Percentiles rank a stretch among this genome's conserved stretches.
Conservation (phyloP, 2,329 filamentous ascomycete species). For the Exophiala viscosa region DNA sequence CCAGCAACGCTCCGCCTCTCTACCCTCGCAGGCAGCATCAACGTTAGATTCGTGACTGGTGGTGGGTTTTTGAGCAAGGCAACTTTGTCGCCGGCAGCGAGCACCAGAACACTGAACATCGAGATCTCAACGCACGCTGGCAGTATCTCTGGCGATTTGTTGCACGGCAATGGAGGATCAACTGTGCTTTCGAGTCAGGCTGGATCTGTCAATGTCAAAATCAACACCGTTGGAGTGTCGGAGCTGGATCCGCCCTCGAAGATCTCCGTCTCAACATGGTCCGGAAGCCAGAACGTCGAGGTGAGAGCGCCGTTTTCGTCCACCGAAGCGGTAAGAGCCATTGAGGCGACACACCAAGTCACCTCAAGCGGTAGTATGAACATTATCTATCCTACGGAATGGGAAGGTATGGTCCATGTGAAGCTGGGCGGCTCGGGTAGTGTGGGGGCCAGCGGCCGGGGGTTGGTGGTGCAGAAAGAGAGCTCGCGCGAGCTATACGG, state of each 20-base stretch:
- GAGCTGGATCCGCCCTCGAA: constrained; percentile 13
- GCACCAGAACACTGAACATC: constrained; percentile 22
- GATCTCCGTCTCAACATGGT: constrained; percentile 10
- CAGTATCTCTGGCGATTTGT: constrained; percentile 39
- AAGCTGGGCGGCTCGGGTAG: constrained; percentile 17
- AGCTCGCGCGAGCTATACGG: constrained; percentile 20
- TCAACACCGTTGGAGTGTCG: constrained; percentile 33
- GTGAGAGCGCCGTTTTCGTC: constrained; percentile 11
- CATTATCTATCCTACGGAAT: constrained; percentile 32
- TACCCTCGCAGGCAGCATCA: constrained; percentile 30
- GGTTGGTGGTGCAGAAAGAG: constrained; percentile 23
- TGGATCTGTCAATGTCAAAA: constrained; percentile 49
- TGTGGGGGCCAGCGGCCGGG: constrained; percentile 27
- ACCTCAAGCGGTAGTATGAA: constrained; percentile 28
- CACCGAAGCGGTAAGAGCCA: constrained; percentile 17
- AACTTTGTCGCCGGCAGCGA: constrained; percentile 1
- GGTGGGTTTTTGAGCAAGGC: constrained; percentile 23
- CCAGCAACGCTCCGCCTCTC: constrained; percentile 32
- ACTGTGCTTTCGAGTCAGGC: constrained; percentile 43
- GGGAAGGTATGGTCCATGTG: constrained; percentile 32
- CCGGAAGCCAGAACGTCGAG: constrained; percentile 17
- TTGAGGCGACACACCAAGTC: constrained; percentile 24
- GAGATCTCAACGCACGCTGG: constrained; percentile 32
- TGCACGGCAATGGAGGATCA: constrained; percentile 44
- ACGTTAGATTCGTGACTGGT: constrained; percentile 24